These are phyloP conservation scores for Penicillium freii DNA, from an alignment of 2,329 filamentous ascomycete genomes.

Conservation along the genomic window DNA sequence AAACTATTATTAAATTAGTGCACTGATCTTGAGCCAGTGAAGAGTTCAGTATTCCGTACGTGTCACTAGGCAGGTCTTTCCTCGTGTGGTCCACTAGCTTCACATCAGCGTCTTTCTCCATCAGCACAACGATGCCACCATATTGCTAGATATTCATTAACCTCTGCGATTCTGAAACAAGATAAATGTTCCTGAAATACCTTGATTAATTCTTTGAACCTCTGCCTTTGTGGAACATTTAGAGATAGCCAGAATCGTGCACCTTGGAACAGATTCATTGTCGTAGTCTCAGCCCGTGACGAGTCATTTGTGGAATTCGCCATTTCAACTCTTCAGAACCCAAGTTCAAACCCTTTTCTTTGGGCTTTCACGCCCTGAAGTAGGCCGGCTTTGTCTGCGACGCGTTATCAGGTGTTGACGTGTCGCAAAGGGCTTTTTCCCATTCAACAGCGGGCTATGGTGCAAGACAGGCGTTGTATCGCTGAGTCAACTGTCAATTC, in stretches of 20 bases:
- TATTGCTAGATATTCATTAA: slow-evolving; percentile 42
- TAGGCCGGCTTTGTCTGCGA: slow-evolving; percentile 7
- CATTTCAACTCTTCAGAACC: neutral
- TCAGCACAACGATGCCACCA: slow-evolving; percentile 53
- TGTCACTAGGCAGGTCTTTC: slow-evolving; percentile 50
- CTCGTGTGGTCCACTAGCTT: slow-evolving; percentile 58
- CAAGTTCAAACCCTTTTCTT: neutral
- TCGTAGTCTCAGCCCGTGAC: neutral
- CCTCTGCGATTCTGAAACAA: too few relatives aligned
- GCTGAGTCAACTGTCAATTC: neutral
- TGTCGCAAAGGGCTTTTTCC: slow-evolving; percentile 5
- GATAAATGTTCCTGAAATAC: slow-evolving; percentile 24
- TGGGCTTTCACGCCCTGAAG: neutral
- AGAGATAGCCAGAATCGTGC: slow-evolving; percentile 59
- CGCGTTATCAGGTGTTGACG: slow-evolving; percentile 29
- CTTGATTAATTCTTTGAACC: slow-evolving; percentile 50
- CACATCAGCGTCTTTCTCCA: slow-evolving; percentile 58
- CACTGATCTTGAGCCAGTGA: neutral
- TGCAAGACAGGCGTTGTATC: neutral
- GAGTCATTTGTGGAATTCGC: neutral
- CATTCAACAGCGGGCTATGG: neutral
- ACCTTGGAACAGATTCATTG: slow-evolving; percentile 49
- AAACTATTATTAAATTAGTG: slow-evolving; percentile 36
- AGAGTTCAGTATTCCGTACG: slow-evolving; percentile 41
- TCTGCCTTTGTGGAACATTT: slow-evolving; percentile 51